Evolutionary conservation across 2,329 filamentous ascomycete species (phyloP), one percentile per base, ranked within the genome.

Genomic region (Microsporum canis): DNA sequence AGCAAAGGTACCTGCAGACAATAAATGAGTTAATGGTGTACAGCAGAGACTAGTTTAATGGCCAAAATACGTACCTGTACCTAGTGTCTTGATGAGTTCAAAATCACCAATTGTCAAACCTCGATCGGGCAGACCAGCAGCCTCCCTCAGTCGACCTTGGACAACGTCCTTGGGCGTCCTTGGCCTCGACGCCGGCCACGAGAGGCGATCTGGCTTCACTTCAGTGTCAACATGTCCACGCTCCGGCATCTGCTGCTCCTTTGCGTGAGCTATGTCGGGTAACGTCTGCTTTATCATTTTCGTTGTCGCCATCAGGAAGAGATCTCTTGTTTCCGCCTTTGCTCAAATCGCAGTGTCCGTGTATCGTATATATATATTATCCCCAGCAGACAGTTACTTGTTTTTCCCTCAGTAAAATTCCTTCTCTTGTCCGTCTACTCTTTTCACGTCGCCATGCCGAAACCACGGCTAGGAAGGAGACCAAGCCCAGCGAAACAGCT

Each of bases 41-140:
- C 45, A 27, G 14, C n/a, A 36, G n/a, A 29, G 7, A 31, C 8
- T 3, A 2, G 17, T 45, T 33, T 14, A 12, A 27, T 33, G 39
- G 39, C 17, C 10, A n/a, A 17, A 17, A 33, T 31, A 57, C 55
- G 61, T 66, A 79, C 78, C 78, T 29, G 78, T 80, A 29, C 78
- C 78, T 55, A 80, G 69, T 5, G 78, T 80, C 65, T 77, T 77
- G 58, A 80, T 66, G 61, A 80, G 68, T 41, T 74, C 68, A 64
- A 80, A 80, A 63, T 80, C 77, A 55, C 68, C 68, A 39, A 79
- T 63, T 27, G 68, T 71, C 60, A 80, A 63, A 34, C 66, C 70
- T 49, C 66, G 67, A 17, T 72, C 71, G 8, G 75, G 73, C 23
- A 75, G 66, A n/a, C 71, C 71, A 34, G 75, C 65, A 38, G 71